phyloP scores from a whole-genome alignment of 441 rosid species.

The Euphorbia celastroides region DNA sequence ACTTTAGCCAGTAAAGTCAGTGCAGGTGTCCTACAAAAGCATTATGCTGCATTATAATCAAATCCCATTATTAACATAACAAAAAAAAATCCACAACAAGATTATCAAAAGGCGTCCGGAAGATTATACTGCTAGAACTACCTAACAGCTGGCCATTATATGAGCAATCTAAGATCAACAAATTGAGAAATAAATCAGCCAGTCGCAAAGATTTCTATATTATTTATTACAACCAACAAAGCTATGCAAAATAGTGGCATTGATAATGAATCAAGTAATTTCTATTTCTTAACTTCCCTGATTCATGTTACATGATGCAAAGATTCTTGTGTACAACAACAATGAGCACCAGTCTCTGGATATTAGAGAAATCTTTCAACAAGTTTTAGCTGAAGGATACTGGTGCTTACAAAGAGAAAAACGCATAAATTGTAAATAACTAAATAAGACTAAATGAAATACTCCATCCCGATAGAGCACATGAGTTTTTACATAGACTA shows the following conservation, averaged over 20 bases:
- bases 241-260: not conserved
- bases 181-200: too few species aligned
- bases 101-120: not conserved
- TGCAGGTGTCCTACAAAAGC: conserved; percentile 16
- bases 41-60: conserved; percentile 6
- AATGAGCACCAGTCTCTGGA: not conserved
- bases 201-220: not conserved
- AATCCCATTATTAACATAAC: conserved; percentile 26
- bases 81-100: not conserved
- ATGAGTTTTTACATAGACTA: too few species aligned
- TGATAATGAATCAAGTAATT: not conserved
- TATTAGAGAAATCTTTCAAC: not conserved
- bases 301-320: not conserved
- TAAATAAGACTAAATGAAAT: not conserved
- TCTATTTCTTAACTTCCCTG: not conserved
- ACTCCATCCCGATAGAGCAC: too few species aligned
- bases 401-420: conserved; percentile 2
- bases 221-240: not conserved
- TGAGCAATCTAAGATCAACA: not conserved
- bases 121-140: not conserved
- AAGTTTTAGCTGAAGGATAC: not conserved
- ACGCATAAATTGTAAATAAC: not conserved
- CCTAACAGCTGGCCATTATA: not conserved
- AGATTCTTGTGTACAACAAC: not conserved
- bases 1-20: not conserved